Conservation (phyloP, 371 early-diverging fungal genomes). For the Mortierella sp. region DNA sequence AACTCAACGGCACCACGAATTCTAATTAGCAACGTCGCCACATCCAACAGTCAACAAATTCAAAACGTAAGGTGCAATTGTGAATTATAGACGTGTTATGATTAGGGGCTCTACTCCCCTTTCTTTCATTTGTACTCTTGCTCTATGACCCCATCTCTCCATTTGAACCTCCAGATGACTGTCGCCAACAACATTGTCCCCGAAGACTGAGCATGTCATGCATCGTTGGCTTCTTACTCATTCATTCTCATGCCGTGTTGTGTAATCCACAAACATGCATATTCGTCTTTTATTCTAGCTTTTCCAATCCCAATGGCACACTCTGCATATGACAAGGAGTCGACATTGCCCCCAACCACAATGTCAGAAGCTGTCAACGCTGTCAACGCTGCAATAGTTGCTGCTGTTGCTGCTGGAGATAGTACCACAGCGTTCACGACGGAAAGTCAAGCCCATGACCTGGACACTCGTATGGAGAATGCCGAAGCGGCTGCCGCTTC, state of each 20-base stretch:
- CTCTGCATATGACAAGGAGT: slow-evolving; percentile 30
- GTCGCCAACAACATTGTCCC: not conserved
- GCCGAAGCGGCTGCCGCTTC: slow-evolving; percentile 23
- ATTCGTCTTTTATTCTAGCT: not conserved
- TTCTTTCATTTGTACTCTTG: not conserved
- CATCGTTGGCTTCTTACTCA: not conserved
- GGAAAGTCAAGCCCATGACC: slow-evolving; percentile 6
- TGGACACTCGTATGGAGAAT: slow-evolving; percentile 18
- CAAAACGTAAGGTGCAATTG: not conserved
- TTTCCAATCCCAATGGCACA: slow-evolving; percentile 25
- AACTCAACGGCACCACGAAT: not conserved
- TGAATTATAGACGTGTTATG: not conserved
- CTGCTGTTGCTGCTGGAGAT: slow-evolving; percentile 51
- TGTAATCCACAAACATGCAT: not conserved
- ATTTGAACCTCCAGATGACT: not conserved
- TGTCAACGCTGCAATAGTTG: slow-evolving; percentile 53
- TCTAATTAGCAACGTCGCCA: not conserved
- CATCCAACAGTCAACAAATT: slow-evolving; percentile 6
- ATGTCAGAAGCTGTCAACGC: slow-evolving; percentile 51
- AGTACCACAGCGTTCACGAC: slow-evolving; percentile 32
- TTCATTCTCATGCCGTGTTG: not conserved
- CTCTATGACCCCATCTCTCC: not conserved
- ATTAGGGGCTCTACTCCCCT: not conserved
- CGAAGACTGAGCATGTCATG: not conserved
- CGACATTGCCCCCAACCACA: slow-evolving; percentile 37